These are phyloP conservation scores for Ramichloridium luteum DNA, from an alignment of 2,329 filamentous ascomycete species.

Conservation along the genomic window DNA sequence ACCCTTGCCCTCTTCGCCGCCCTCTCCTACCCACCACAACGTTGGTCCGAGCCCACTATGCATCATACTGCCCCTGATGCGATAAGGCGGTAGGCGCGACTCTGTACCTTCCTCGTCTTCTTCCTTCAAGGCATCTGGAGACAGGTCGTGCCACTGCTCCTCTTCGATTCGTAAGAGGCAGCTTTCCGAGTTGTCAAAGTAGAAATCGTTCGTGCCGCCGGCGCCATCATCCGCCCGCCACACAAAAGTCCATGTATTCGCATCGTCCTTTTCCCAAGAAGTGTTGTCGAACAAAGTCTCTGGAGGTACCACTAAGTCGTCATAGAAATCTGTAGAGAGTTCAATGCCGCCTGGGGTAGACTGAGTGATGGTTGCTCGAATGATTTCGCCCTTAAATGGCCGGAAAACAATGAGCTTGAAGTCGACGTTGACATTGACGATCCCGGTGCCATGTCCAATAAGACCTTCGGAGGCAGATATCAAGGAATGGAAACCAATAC, in stretches of 20 bases:
- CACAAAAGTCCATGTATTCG: slow-evolving; percentile 54
- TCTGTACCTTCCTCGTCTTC: slow-evolving; percentile 42
- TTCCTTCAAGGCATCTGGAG: slow-evolving; percentile 55
- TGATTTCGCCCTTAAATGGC: slow-evolving; percentile 88
- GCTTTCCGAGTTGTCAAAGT: slow-evolving; percentile 80
- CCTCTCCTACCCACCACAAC: slow-evolving; percentile 34
- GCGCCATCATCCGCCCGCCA: slow-evolving; percentile 60
- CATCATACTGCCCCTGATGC: slow-evolving; percentile 43
- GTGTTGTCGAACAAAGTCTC: slow-evolving; percentile 63
- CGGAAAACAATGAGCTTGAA: slow-evolving; percentile 90
- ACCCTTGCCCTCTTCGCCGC: slow-evolving; percentile 4
- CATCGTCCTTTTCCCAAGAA: slow-evolving; percentile 16
- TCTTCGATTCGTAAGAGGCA: slow-evolving; percentile 76
- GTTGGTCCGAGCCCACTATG: slow-evolving; percentile 36
- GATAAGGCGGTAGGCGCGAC: slow-evolving; percentile 58
- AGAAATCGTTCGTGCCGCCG: slow-evolving; percentile 43
- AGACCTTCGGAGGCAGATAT: slow-evolving; percentile 81
- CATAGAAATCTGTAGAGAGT: slow-evolving; percentile 79
- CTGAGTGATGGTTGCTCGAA: slow-evolving; percentile 75
- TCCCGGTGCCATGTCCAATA: slow-evolving; percentile 82
- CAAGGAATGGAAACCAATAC: slow-evolving; percentile 85
- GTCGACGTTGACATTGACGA: slow-evolving; percentile 92
- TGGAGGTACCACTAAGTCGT: slow-evolving; percentile 70
- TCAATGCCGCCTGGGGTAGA: slow-evolving; percentile 50
- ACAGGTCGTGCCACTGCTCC: slow-evolving; percentile 86